Base-by-base conservation (phyloP, 129 eudicot species). In the Chrysanthemum lavandulifolium region DNA sequence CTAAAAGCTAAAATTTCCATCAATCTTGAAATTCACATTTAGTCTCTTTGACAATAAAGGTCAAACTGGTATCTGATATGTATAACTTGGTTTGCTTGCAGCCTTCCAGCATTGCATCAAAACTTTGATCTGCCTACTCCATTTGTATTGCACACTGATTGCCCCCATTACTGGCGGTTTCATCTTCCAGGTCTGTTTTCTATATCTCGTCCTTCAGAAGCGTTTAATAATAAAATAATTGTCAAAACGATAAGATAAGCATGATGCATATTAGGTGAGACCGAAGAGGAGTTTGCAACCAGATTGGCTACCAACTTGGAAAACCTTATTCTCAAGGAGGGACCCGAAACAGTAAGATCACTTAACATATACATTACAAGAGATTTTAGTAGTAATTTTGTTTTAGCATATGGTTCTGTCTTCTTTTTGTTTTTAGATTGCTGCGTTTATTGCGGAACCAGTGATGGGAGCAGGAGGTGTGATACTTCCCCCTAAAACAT, bases 401-500 rank as follows among this genome's bases (percentile, higher is more conserved):
- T 40, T 40, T 66, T 18, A 68, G 11, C 53, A 19, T 49, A 14
- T 76, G 52, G 7, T 55, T 65, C 3, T 3, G 47, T 27, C 13
- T 5, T 40, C 21, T 23, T 19, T 29, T 43, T 76, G n/a, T 60
- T 80, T 71, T 59, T 80, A 93, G 98, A 82, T 93, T 74, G 97
- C 97, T 78, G 98, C 98, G 4, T 93, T 93, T 78, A 93, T 93
- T 72, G 98, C 97, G 10, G 97, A 93, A 79, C 98, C 98, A 13
- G 92, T 93, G 50, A 89, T 93, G 90, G 98, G 97, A 61, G 98
- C 98, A 59, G 98, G 98, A 72, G 98, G 98, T 23, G 98, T 93
- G 72, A 87, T 93, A 61, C 95, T 82, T 54, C 98, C 98, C 25
- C 98, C 98, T 13, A 89, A 92, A 80, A 87, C 91, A 29, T 93